Base-by-base conservation (phyloP, 495 filamentous ascomycete species). In the Podospora appendiculata region DNA sequence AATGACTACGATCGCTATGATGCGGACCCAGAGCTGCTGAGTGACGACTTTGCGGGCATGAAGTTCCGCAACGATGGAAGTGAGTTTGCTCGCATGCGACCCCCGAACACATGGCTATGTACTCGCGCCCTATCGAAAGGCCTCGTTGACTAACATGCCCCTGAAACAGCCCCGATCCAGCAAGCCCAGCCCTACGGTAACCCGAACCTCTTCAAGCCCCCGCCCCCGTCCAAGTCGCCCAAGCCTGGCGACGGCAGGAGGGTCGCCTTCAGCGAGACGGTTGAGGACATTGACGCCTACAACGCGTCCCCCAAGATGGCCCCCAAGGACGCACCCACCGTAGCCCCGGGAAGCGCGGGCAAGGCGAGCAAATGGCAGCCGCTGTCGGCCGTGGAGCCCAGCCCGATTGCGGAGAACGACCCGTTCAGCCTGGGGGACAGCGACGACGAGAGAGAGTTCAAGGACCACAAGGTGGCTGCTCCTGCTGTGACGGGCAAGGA, bases 301-400 rank as follows among this genome's bases (percentile, higher is more conserved):
- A 73, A 80, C 51, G 72, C 80, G 17, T 79, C 87, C 16, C 74
- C 81, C 41, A 69, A 71, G 51, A 59, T 73, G 25, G 68, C 74
- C 40, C 57, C 66, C 43, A 66, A 61, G 55, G 66, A 66, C 38
- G 25, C 25, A 25, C 25, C 25, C 25, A 17, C 51, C 8, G 17
- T 48, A 32, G 34, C 54, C 17, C 32, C 68, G 39, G 64, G 69
- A 19, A 57, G 45, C 41, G 66, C 69, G 19, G 76, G 73, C 62
- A 93, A 88, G 70, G 71, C 79, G 12, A 94, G 88, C 76, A 98
- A 98, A 73, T 98, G 93, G 93, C 92, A 98, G 67, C 93, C 94
- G 13, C 72, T 98, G 48, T 87, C 89, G 33, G 81, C 85, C 1
- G 82, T 95, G 6, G 90, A 94, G 42, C 93, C 94, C 6, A 86